A percentile compares a stretch with the other conserved stretches of the same genome.
Evolutionary conservation across 306 rosid genomes (phyloP).

Genomic region (Crotalaria pallida): DNA sequence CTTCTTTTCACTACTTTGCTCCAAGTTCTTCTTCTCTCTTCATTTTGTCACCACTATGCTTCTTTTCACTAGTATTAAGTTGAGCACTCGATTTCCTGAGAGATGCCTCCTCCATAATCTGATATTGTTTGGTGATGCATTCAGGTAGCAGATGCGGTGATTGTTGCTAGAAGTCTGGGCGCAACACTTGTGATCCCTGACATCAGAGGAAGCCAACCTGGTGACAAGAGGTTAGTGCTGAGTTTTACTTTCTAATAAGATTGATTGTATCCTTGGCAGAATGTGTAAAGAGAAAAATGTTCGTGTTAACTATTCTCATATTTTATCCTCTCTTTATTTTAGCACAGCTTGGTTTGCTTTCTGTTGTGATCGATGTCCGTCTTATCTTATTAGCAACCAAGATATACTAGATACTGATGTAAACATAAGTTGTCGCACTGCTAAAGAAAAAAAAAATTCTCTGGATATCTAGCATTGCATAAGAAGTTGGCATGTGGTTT

Average conservation of each 20-base stretch:
- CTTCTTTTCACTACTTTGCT: neutral
- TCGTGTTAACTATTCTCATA: neutral
- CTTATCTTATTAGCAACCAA: neutral
- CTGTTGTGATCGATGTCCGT: neutral
- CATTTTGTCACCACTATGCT: neutral
- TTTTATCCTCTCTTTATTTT: neutral
- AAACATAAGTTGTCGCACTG: neutral
- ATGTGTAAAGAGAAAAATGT: neutral
- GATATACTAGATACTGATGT: neutral
- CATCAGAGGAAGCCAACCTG: constrained; percentile 89
- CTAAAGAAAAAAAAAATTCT: neutral
- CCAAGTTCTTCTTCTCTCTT: neutral
- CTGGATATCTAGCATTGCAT: neutral
- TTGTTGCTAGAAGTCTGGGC: constrained; percentile 88
- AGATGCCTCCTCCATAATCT: too few species aligned
- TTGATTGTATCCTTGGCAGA: neutral
- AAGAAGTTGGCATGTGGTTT: neutral
- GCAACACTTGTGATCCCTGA: constrained; percentile 95
- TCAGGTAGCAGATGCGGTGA: constrained; percentile 84
- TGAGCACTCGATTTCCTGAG: neutral
- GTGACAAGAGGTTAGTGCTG: constrained; percentile 78
- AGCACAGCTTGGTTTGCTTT: neutral
- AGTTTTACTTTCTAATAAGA: neutral
- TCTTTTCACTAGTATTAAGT: neutral
- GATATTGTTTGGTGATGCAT: too few species aligned